Evolutionary conservation across 768 basidiomycete genomes (phyloP).

Genomic region (Phylloporus sp.): DNA sequence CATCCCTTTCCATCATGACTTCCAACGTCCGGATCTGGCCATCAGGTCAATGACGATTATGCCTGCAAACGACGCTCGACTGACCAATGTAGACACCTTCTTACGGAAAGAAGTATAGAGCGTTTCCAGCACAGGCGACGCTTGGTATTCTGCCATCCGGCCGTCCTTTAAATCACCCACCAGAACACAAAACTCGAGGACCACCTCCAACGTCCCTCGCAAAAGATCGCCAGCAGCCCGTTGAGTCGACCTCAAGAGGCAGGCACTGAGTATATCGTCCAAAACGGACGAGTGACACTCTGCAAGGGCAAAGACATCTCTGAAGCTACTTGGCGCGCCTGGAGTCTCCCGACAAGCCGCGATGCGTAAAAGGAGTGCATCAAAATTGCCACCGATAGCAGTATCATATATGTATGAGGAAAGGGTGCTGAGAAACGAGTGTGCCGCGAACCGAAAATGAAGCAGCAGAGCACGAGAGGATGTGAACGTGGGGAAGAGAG

Average conservation of each 20-base stretch:
- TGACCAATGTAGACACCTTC: constrained; percentile 55
- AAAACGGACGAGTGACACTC: constrained; percentile 61
- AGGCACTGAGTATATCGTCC: constrained; percentile 73
- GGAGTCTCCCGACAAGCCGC: constrained; percentile 25
- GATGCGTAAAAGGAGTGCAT: constrained; percentile 52
- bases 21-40: constrained; percentile 52
- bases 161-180: constrained; percentile 55
- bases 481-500: constrained; percentile 56
- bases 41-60: not conserved
- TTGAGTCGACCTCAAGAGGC: constrained; percentile 66
- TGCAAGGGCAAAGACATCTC: constrained; percentile 72
- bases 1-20: constrained; percentile 49
- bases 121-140: constrained; percentile 50
- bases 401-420: constrained; percentile 71
- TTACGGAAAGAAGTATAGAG: constrained; percentile 48
- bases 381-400: constrained; percentile 76
- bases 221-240: constrained; percentile 60
- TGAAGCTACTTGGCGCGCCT: constrained; percentile 33
- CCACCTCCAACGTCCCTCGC: constrained; percentile 54
- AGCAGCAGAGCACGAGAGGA: constrained; percentile 50
- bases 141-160: constrained; percentile 58
- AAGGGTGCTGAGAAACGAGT: constrained; percentile 64
- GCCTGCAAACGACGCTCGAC: constrained; percentile 21
- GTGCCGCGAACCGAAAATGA: constrained; percentile 69
- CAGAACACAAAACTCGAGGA: constrained; percentile 63